Base-by-base conservation (phyloP, 1,139 yeast species). In the Candida sp. region DNA sequence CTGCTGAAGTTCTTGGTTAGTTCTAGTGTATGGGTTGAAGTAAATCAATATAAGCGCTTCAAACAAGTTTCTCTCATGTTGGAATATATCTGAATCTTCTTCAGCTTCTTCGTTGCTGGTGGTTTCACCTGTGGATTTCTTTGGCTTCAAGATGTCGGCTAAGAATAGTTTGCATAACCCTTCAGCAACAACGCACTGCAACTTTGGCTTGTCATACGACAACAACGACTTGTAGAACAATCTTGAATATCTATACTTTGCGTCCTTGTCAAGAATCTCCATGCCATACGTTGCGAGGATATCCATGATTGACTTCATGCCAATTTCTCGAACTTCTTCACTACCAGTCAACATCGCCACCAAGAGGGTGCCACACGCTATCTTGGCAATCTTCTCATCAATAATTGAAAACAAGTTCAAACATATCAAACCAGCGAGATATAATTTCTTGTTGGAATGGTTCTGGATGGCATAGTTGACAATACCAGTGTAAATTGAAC, bases 161-260 rank as follows among this genome's bases (percentile, higher is more conserved):
- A 94, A 75, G 59, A 88, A 84, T 48, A 94, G 72, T 68, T 94
- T 93, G 62, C 94, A 90, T 28, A 93, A 73, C 0, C 97, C 96
- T 62, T 90, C 96, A 0, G 96, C 97, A 5, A 94, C 90, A 1
- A 84, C 76, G 0, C 94, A 86, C 65, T 90, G 97, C 27, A 91
- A 77, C 40, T 81, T 83, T 0, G 89, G 88, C 61, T 82, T 74
- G 5, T 81, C 83, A 40, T 73, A 74, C 52, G 83, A 77, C 54
- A 81, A 81, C 56, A 92, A 73, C 1, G 88, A 83, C 62, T 86
- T 83, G 70, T 84, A 86, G 57, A 88, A 87, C 45, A 89, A 73
- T 61, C 87, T 84, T 55, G 89, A 89, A 75, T 11, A 87, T 76
- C 64, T 86, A 89, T 38, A 86, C 85, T 48, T 67, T 50, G 86